Base-by-base conservation (phyloP, 805 yeast genomes). In the Metschnikowia baotianmanensis region DNA sequence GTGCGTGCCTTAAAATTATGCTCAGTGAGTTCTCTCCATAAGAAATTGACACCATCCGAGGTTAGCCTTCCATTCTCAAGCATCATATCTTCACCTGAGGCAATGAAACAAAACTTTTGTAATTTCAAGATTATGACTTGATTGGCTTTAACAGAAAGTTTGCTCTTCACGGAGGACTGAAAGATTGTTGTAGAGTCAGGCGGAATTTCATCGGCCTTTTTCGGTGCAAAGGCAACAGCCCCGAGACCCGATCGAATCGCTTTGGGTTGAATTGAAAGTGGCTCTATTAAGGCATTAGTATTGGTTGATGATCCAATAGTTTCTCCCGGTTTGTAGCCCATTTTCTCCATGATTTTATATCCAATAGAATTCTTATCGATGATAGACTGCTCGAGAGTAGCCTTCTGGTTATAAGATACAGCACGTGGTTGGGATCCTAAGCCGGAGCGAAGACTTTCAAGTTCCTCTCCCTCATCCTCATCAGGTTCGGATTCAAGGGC, bases 281-380 rank as follows among this genome's bases (percentile, higher is more conserved):
- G 76, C 33, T 58, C 67, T 5, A 39, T 27, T 5, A 61, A 19
- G 0, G 63, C 65, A 4, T 51, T 47, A 3, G 13, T 21, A 19
- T 17, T 45, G 22, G 22, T 49, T 40, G 10, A 40, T n/a, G 19
- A 51, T 42, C 83, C 82, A 13, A 77, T 56, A 0, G 67, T 51
- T 19, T 68, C 63, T 15, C 82, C 83, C 3, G 69, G 53, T 39
- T 62, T 67, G 51, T 67, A 80, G 1, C 84, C 85, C 84, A 80
- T 79, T 48, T 66, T 73, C 48, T 66, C 62, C 84, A 80, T 78
- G 46, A 79, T 77, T 5, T 65, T 49, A 18, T 76, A 59, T 0
- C 79, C 82, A 35, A 67, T 62, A 0, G 52, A 50, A 21, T 35
- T 34, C 20, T 31, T 31, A 16, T 43, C 28, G n/a, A 50, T 36